Conservation (phyloP, 164 flowering plant genomes). For the Malania oleifera region DNA sequence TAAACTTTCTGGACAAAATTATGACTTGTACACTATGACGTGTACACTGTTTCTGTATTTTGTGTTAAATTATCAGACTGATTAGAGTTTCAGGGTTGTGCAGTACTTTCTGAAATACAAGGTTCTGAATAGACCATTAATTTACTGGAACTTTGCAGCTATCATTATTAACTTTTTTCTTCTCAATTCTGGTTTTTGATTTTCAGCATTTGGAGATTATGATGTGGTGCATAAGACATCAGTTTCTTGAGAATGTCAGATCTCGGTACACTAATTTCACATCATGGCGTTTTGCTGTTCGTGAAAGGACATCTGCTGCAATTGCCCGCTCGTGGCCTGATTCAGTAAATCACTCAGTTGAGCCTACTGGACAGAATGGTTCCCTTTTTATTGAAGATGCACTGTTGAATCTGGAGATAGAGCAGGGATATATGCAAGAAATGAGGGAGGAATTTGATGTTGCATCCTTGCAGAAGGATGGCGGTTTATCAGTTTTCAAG, state of each 20-base stretch:
- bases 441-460: constrained; percentile 38
- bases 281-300: constrained; percentile 57
- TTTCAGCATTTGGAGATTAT: constrained; percentile 91
- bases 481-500: constrained; percentile 28
- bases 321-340: constrained; percentile 76
- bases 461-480: constrained; percentile 49
- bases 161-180: not conserved
- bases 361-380: constrained; percentile 34
- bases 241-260: constrained; percentile 62
- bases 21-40: too few relatives aligned
- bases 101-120: too few relatives aligned
- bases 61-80: too few relatives aligned
- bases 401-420: constrained; percentile 65
- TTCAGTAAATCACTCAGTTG: constrained; percentile 31
- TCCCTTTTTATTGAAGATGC: constrained; percentile 97
- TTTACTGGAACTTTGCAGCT: not conserved
- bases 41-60: too few relatives aligned
- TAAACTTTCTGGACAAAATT: too few relatives aligned
- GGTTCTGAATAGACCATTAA: not conserved
- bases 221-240: constrained; percentile 79
- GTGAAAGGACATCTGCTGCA: constrained; percentile 76
- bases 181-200: constrained; percentile 5
- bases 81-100: too few relatives aligned
- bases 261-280: constrained; percentile 40
- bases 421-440: constrained; percentile 27